phyloP scores from a whole-genome alignment of 1,284 basidiomycete genomes.

The Sphaerobolus stellatus region DNA sequence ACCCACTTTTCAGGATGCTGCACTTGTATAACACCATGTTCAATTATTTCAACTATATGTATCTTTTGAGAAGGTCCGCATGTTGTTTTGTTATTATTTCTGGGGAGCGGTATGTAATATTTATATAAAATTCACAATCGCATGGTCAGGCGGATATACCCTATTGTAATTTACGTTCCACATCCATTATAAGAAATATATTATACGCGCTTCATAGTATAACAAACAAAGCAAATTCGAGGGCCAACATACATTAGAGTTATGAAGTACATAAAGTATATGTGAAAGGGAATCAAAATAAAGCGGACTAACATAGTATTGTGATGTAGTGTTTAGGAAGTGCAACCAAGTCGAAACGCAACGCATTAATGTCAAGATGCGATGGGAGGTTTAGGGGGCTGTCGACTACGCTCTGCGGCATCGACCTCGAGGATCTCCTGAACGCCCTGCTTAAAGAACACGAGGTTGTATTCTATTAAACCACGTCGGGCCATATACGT shows the following conservation, averaged over 20 bases:
- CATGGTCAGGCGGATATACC: too few species aligned
- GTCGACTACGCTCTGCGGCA: slow-evolving; percentile 7
- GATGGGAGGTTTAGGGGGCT: background rate
- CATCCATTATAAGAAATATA: too few species aligned
- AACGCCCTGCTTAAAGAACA: slow-evolving; percentile 79
- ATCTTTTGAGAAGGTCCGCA: too few species aligned
- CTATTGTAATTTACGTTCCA: too few species aligned
- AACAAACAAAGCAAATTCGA: too few species aligned
- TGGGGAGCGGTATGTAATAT: too few species aligned
- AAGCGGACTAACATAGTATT: background rate
- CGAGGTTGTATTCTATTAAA: slow-evolving; percentile 90
- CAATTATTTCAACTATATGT: too few species aligned
- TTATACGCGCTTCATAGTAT: too few species aligned
- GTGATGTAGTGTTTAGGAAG: background rate
- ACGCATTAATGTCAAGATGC: too few species aligned
- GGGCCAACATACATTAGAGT: too few species aligned
- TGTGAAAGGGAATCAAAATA: background rate
- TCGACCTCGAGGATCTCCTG: slow-evolving; percentile 76
- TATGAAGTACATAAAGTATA: background rate
- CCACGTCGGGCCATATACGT: slow-evolving; percentile 79
- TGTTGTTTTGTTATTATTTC: too few species aligned
- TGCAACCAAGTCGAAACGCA: background rate
- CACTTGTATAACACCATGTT: slow-evolving; percentile 13
- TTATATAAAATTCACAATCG: too few species aligned
- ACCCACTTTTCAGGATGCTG: slow-evolving; percentile 6